Conservation (phyloP, 192 early-diverging fungal species). For the Podila epicladia region DNA sequence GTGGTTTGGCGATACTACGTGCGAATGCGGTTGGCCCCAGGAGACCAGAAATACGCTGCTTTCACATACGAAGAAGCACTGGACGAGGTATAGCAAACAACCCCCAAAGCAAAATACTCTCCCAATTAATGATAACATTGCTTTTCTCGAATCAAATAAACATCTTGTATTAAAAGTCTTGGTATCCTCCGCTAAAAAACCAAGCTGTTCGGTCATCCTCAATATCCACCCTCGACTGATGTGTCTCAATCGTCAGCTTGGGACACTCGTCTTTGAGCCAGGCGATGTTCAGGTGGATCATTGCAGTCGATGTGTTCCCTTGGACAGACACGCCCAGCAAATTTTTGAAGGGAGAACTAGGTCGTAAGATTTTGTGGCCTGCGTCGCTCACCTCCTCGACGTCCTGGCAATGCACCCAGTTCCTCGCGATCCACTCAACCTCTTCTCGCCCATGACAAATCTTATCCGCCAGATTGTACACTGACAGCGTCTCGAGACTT, state of each 20-base stretch:
- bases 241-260: neutral
- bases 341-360: neutral
- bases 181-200: neutral
- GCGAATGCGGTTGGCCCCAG: conserved; percentile 39
- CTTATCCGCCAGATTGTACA: neutral
- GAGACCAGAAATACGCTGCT: conserved; percentile 20
- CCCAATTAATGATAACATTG: too few relatives aligned
- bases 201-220: neutral
- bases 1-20: conserved; percentile 50
- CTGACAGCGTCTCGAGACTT: neutral
- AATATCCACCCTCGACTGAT: neutral
- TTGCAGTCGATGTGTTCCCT: neutral
- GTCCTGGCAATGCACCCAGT: neutral
- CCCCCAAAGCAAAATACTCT: too few relatives aligned
- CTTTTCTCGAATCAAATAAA: too few relatives aligned
- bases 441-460: neutral
- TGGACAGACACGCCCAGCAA: neutral
- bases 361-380: neutral
- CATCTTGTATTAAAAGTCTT: neutral
- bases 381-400: neutral
- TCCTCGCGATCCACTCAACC: neutral
- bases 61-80: conserved; percentile 37
- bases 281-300: neutral
- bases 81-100: conserved; percentile 19
- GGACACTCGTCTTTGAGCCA: neutral